phyloP scores from a whole-genome alignment of 2,329 filamentous ascomycete genomes.

The Scedosporium aurantiacum region DNA sequence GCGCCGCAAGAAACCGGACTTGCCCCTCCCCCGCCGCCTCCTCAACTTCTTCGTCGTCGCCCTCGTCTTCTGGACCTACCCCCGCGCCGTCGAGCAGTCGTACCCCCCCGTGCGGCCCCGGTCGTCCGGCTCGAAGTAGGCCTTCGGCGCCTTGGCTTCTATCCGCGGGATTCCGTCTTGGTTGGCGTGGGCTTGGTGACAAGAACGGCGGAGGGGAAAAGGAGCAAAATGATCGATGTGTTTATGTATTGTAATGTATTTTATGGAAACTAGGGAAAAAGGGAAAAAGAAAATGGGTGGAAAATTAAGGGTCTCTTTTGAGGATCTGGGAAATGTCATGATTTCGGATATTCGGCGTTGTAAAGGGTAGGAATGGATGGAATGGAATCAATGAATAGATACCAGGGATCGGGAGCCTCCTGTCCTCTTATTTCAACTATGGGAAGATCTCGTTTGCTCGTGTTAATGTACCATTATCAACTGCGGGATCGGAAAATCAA shows the following conservation, averaged over 20 bases:
- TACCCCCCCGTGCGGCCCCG: background rate
- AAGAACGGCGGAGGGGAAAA: background rate
- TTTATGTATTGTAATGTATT: background rate
- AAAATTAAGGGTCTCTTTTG: background rate
- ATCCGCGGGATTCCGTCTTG: background rate
- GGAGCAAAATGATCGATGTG: background rate
- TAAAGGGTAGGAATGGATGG: background rate
- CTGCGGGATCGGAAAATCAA: no score
- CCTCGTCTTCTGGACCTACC: slow-evolving; percentile 31
- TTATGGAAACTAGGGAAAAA: background rate
- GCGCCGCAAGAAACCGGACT: slow-evolving; percentile 21
- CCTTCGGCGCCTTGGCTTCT: background rate
- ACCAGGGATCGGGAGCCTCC: background rate
- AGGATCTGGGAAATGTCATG: background rate
- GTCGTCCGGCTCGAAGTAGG: background rate
- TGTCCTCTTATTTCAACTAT: background rate
- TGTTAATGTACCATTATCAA: no score
- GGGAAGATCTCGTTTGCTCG: no score
- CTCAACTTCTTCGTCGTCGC: slow-evolving; percentile 18
- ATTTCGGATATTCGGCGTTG: background rate
- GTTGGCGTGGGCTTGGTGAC: background rate
- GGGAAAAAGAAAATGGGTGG: background rate
- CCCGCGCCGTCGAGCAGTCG: slow-evolving; percentile 24
- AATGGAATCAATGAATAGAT: background rate
- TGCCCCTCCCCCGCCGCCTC: slow-evolving; percentile 14